Evolutionary conservation across 805 yeast species (phyloP), one percentile per base, ranked within the genome.

Genomic region (Schwanniomyces pseudopolymorphus): DNA sequence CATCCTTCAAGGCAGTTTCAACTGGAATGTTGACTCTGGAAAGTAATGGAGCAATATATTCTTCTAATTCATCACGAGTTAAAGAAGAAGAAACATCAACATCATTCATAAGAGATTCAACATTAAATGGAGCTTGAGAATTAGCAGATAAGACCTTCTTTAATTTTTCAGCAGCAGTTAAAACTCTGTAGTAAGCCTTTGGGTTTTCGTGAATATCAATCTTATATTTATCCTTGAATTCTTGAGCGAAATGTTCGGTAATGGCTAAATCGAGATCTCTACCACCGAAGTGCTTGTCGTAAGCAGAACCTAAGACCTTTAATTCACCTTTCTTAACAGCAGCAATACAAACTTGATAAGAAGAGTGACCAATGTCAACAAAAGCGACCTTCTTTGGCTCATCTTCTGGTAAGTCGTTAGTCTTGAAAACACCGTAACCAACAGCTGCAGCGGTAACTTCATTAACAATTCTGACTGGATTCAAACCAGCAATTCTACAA

Each of bases 391-490:
- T 86, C 76, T 87, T 85, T 64, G 91, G 85, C 70, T 85, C 87
- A 61, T 89, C 96, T 71, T 90, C 98, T 62, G 98, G 97, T 62
- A 94, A 80, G 66, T 92, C 97, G 56, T 87, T 81, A 37, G 72
- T 74, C 82, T 94, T 91, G 86, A 94, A 94, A 51, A 94, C 97
- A 79, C 99, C 99, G 77, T 94, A 95, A 60, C 97, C 95, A 55
- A 94, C 96, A 61, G 97, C 98, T 51, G 99, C 99, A 51, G 99
- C 98, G 48, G 98, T 91, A 56, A 88, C 85, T 70, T 94, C 99
- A 71, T 94, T 94, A 59, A 94, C 96, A 54, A 94, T 84, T 81
- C 99, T 88, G 50, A 94, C 97, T 50, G 99, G 98, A 84, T 94
- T 94, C 65, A 94, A 80, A 54, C 96, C 96, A 49, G 99, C 98